Conservation (phyloP, 2,329 filamentous ascomycete genomes). For the Cladosporium sp. region DNA sequence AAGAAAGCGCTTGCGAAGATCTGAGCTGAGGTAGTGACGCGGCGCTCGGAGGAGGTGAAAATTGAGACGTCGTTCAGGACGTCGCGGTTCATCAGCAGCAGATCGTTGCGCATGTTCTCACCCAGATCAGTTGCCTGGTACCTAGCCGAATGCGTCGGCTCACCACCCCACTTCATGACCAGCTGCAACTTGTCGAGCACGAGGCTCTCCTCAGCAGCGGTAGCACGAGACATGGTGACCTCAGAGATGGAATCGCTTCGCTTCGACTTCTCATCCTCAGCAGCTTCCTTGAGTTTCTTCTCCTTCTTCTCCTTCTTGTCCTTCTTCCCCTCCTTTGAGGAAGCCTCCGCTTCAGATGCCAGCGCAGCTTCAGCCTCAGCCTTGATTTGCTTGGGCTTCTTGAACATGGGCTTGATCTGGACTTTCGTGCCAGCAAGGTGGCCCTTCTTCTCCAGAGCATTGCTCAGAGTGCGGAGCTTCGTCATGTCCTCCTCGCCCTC, state of each 20-base stretch:
- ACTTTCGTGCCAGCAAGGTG: slow-evolving; percentile 95
- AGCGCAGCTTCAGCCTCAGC: slow-evolving; percentile 25
- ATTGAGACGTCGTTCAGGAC: slow-evolving; percentile 88
- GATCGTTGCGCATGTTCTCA: slow-evolving; percentile 90
- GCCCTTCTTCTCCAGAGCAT: slow-evolving; percentile 86
- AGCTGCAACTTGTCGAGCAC: slow-evolving; percentile 93
- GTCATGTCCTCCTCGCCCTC: slow-evolving; percentile 75
- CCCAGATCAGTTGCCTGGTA: slow-evolving; percentile 95
- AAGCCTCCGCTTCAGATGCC: slow-evolving; percentile 45
- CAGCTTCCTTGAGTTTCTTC: slow-evolving; percentile 10
- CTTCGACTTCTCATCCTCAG: slow-evolving; percentile 24
- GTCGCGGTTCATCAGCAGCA: slow-evolving; percentile 86
- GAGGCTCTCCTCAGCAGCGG: slow-evolving; percentile 85
- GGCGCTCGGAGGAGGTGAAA: slow-evolving; percentile 90
- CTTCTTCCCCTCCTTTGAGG: slow-evolving; percentile 46
- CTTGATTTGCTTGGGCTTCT: slow-evolving; percentile 61
- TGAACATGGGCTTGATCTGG: slow-evolving; percentile 99
- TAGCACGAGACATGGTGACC: slow-evolving; percentile 87
- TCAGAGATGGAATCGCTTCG: slow-evolving; percentile 82
- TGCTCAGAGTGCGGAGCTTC: slow-evolving; percentile 80
- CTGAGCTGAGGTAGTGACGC: slow-evolving; percentile 91
- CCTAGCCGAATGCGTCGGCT: slow-evolving; percentile 92
- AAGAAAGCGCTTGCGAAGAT: slow-evolving; percentile 91
- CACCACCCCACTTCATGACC: slow-evolving; percentile 98
- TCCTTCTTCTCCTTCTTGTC: slow-evolving; percentile 26